Evolutionary conservation across 345 rosid species (phyloP), one percentile per base, ranked within the genome.

Genomic region (Brassica rapa): DNA sequence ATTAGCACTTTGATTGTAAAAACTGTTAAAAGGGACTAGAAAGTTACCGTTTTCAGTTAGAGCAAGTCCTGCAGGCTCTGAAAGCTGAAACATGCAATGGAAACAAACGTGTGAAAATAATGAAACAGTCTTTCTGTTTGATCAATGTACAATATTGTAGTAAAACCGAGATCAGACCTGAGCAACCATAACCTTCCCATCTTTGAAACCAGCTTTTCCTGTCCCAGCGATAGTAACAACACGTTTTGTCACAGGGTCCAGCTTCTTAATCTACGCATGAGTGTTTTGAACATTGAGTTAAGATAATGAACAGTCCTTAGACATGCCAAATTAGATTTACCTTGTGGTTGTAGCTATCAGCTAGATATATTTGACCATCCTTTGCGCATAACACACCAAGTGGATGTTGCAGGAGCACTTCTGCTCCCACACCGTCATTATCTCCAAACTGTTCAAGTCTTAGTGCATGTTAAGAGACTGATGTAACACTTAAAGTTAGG

Each of bases 311-410:
- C 30, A 15, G 15, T 15, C 59, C 43, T 37, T 62, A 11, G 46
- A 66, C 11, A 24, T 14, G 1, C 41, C 21, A 35, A 23, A 69
- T 62, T 0, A 70, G 6, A 64, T 24, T 30, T 67, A 89, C 98
- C 98, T 94, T 92, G 86, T 94, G 98, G 80, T 94, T 94, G 66
- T 92, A 94, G 84, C 98, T 92, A 80, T 94, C 97, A 62, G 98
- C 86, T 76, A 94, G 64, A 80, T 90, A 94, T 30, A 94, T 79
- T 70, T 87, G 93, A 46, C 97, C 95, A 55, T 90, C 83, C 66
- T 78, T 88, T 5, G 92, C 84, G 61, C 91, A 90, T 66, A 84
- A 81, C 59, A 94, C 93, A 75, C 98, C 98, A 62, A 94, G 56
- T 8, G 98, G 98, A 84, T 94, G 97, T 83, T 94, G 97, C 59